Base-by-base conservation (phyloP, 768 basidiomycete species). In the Rickenella mellea region DNA sequence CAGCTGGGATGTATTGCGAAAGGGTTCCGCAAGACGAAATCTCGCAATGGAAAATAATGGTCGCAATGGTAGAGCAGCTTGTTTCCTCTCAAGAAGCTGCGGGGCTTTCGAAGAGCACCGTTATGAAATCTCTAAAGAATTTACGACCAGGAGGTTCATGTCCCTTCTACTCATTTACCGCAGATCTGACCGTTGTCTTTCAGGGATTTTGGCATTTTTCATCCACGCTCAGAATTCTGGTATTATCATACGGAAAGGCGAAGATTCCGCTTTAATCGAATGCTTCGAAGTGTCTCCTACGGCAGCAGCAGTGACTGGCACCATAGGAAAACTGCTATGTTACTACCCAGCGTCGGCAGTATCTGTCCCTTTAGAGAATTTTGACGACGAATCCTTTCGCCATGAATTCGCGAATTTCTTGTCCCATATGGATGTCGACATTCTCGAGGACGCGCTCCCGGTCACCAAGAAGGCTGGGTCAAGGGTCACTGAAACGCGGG, bases 141-240 rank as follows among this genome's bases (percentile, higher is more conserved):
- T n/a, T n/a, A n/a, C n/a, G n/a, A n/a, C n/a, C n/a, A n/a, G n/a
- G n/a, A n/a, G n/a, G n/a, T n/a, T n/a, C n/a, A n/a, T n/a, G n/a
- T n/a, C n/a, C n/a, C n/a, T n/a, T n/a, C n/a, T n/a, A n/a, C n/a
- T n/a, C n/a, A n/a, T n/a, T n/a, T n/a, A n/a, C n/a, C n/a, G n/a
- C n/a, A n/a, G n/a, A n/a, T n/a, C n/a, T n/a, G n/a, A n/a, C n/a
- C n/a, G n/a, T n/a, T n/a, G n/a, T n/a, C n/a, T n/a, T n/a, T n/a
- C 35, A 74, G 74, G 65, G 39, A 51, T 60, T 6, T 42, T 68
- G 3, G 54, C 57, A n/a, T 57, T 70, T 31, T 60, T 59, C 5
- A 58, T 77, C 26, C 57, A 55, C 19, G 60, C 64, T 0, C 76
- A 77, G 43, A 76, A 76, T 38, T 71, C 68, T 3, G 70, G 61